A percentile compares a stretch with the other conserved stretches of the same genome.
Evolutionary conservation across 2,329 filamentous ascomycete genomes (phyloP).

Genomic region (Fusarium praegraminearum): DNA sequence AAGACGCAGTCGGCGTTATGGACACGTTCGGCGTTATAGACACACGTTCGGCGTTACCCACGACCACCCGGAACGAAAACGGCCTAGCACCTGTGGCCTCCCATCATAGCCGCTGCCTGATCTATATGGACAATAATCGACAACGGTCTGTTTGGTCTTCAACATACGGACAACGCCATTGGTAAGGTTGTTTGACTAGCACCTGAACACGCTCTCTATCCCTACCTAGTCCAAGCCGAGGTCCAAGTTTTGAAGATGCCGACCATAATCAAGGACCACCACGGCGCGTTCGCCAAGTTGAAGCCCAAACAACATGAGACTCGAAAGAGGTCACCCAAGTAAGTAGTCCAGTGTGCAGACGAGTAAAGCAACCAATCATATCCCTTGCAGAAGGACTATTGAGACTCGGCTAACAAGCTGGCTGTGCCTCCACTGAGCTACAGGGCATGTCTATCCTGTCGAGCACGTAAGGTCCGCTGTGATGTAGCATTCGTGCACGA

Average conservation of each 20-base stretch:
- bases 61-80: not conserved
- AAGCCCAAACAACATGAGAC: not conserved
- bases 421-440: not conserved
- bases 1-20: not conserved
- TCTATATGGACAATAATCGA: not conserved
- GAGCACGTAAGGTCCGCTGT: slow-evolving; percentile 1
- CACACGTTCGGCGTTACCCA: not conserved
- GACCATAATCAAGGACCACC: not conserved
- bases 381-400: no score
- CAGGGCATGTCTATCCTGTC: not conserved
- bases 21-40: not conserved
- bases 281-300: not conserved
- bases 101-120: not conserved
- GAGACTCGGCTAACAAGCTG: not conserved
- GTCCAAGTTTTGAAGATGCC: not conserved
- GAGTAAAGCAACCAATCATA: not conserved
- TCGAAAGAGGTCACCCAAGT: slow-evolving; percentile 7
- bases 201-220: not conserved
- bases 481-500: slow-evolving; percentile 1
- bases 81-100: no score
- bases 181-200: not conserved
- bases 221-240: not conserved
- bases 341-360: not conserved
- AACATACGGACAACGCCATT: not conserved
- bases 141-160: not conserved